A percentile compares a stretch with the other conserved stretches of the same genome.
phyloP scores from a whole-genome alignment of 768 basidiomycete genomes.

The Suillus alpinus region DNA sequence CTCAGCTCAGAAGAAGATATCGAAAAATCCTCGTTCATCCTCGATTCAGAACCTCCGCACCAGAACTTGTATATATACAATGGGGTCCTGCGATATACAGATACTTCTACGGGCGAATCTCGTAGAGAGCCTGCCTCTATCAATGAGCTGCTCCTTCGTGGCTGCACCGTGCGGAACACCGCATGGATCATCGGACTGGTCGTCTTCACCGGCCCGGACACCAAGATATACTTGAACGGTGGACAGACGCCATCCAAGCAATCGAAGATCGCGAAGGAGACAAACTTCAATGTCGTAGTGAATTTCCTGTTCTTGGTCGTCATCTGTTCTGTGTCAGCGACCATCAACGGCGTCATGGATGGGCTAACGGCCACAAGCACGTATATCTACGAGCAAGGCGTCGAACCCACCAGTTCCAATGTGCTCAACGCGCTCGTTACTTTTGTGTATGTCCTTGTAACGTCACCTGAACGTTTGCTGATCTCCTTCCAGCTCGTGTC shows the following conservation, averaged over 20 bases:
- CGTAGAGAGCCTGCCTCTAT: slow-evolving; percentile 77
- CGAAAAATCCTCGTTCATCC: slow-evolving; percentile 79
- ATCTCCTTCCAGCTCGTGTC: slow-evolving; percentile 61
- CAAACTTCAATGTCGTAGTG: slow-evolving; percentile 95
- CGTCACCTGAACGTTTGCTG: slow-evolving; percentile 5
- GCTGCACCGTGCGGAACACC: slow-evolving; percentile 87
- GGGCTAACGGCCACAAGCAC: slow-evolving; percentile 60
- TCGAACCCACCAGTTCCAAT: slow-evolving; percentile 57
- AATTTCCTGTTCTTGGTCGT: slow-evolving; percentile 78
- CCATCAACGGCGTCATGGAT: slow-evolving; percentile 74
- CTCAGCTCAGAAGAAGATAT: slow-evolving; percentile 87
- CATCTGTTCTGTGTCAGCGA: slow-evolving; percentile 76
- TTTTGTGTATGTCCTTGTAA: slow-evolving; percentile 67
- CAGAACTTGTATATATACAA: slow-evolving; percentile 92
- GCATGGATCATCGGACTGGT: slow-evolving; percentile 93
- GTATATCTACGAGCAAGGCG: slow-evolving; percentile 65
- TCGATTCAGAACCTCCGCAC: slow-evolving; percentile 93
- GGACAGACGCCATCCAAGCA: slow-evolving; percentile 95
- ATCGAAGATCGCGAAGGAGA: slow-evolving; percentile 97
- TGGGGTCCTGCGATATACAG: slow-evolving; percentile 76
- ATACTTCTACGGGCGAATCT: slow-evolving; percentile 45
- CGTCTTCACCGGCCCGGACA: slow-evolving; percentile 89
- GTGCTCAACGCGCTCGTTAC: slow-evolving; percentile 82
- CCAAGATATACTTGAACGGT: slow-evolving; percentile 90
- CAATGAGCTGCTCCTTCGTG: slow-evolving; percentile 90